Percentiles rank a stretch among this genome's conserved stretches.
Evolutionary conservation across 192 early-diverging fungal genomes (phyloP).

Genomic region (Backusella liffmaniae): DNA sequence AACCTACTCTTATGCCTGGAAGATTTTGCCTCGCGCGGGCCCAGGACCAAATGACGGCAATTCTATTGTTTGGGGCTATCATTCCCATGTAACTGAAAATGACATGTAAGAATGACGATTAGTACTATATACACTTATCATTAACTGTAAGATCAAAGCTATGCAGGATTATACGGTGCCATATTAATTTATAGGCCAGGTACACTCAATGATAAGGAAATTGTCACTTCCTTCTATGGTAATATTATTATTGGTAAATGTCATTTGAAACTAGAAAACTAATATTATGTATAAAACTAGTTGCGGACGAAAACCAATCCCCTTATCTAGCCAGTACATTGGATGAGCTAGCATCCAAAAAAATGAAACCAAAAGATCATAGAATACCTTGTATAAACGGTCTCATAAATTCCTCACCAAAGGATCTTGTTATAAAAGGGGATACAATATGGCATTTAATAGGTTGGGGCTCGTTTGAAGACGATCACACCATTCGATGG

Average conservation of each 20-base stretch:
- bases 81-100: slow-evolving; percentile 32
- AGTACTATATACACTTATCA: no score
- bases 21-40: slow-evolving; percentile 28
- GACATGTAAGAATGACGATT: slow-evolving; percentile 23
- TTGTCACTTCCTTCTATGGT: slow-evolving; percentile 28
- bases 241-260: not conserved
- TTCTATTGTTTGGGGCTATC: slow-evolving; percentile 37
- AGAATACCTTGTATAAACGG: slow-evolving; percentile 27
- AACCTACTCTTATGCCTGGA: slow-evolving; percentile 25
- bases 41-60: slow-evolving; percentile 36
- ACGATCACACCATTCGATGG: slow-evolving; percentile 19
- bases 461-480: slow-evolving; percentile 28
- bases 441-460: slow-evolving; percentile 26
- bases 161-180: slow-evolving; percentile 35
- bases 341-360: not conserved
- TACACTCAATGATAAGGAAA: slow-evolving; percentile 9
- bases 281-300: not conserved
- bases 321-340: slow-evolving; percentile 23
- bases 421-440: slow-evolving; percentile 5
- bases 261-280: not conserved
- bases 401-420: not conserved
- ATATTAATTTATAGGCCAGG: slow-evolving; percentile 32
- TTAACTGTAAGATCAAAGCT: not conserved
- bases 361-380: slow-evolving; percentile 7
- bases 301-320: slow-evolving; percentile 27